Base-by-base conservation (phyloP, 2,329 filamentous ascomycete genomes). In the Colletotrichum graminicola region DNA sequence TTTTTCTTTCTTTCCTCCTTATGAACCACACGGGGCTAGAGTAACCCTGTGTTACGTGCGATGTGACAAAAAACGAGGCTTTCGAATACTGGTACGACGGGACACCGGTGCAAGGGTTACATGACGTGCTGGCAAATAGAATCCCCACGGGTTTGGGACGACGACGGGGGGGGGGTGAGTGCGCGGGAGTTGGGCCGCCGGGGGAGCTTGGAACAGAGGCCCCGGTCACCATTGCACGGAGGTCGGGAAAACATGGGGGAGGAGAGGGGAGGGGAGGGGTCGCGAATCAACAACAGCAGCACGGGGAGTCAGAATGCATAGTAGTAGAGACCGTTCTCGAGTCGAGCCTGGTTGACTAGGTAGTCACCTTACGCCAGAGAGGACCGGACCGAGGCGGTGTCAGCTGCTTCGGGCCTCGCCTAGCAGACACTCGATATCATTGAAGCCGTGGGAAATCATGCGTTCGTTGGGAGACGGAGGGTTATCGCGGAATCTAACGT, bases 181-280 rank as follows among this genome's bases (percentile, higher is more conserved):
- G 57, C 8, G 47, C 60, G 34, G 47, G n/a, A 26, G 34, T 39
- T 32, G 60, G 45, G 23, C 21, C 32, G 47, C 60, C 60, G 60
- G 60, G 34, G 47, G 60, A n/a, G 47, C 32, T n/a, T 62, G 60
- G 36, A 47, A 52, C 60, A 47, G 60, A 62, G 18, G 60, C 49
- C 60, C 47, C 60, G 60, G 26, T 45, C 36, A 39, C 16, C 36
- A 51, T 36, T 12, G 47, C 47, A 62, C 47, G 60, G 47, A 43
- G 60, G n/a, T 16, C 60, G 23, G 41, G 43, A 23, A 5, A 11
- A 34, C 11, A 47, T 18, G 41, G 43, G 43, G 56, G 11, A 21
- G 41, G 41, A 16, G 41, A 18, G 39, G 39, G 14, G 12, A 21
- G 41, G 41, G 41, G 41, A 18, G 39, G 39, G 14, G 12, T 16